phyloP scores from a whole-genome alignment of 345 rosid genomes.

The Erucastrum elatum region DNA sequence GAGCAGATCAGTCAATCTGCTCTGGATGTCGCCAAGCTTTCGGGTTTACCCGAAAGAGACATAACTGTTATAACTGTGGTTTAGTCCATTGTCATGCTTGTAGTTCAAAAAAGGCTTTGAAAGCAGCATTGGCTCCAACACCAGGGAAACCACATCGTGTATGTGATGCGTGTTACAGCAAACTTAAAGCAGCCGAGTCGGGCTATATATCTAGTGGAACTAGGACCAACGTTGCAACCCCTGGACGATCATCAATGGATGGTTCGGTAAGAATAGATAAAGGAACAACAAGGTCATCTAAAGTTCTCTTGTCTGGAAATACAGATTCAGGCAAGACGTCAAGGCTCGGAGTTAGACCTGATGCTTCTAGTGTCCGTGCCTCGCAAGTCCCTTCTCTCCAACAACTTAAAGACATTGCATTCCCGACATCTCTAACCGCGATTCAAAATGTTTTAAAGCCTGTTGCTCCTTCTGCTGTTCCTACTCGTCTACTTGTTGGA shows the following conservation, averaged over 20 bases:
- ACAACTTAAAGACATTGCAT: slow-evolving; percentile 70
- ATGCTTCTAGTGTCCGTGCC: slow-evolving; percentile 54
- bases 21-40: slow-evolving; percentile 91
- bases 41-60: slow-evolving; percentile 92
- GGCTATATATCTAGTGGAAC: slow-evolving; percentile 44
- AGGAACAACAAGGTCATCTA: slow-evolving; percentile 53
- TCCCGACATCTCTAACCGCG: slow-evolving; percentile 65
- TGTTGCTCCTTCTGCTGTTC: slow-evolving; percentile 12
- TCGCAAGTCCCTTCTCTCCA: slow-evolving; percentile 78
- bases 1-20: slow-evolving; percentile 92
- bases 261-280: slow-evolving; percentile 51
- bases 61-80: slow-evolving; percentile 93
- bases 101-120: slow-evolving; percentile 92
- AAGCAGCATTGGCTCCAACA: slow-evolving; percentile 97
- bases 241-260: slow-evolving; percentile 61
- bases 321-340: slow-evolving; percentile 61
- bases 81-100: slow-evolving; percentile 94
- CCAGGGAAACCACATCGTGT: slow-evolving; percentile 98
- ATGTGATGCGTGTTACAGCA: slow-evolving; percentile 82
- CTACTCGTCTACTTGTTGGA: slow-evolving; percentile 20
- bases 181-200: slow-evolving; percentile 78
- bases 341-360: slow-evolving; percentile 50
- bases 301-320: slow-evolving; percentile 53
- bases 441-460: slow-evolving; percentile 72
- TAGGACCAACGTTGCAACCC: slow-evolving; percentile 41